phyloP scores from a whole-genome alignment of 129 eudicot genomes.

The Flaveria trinervia region DNA sequence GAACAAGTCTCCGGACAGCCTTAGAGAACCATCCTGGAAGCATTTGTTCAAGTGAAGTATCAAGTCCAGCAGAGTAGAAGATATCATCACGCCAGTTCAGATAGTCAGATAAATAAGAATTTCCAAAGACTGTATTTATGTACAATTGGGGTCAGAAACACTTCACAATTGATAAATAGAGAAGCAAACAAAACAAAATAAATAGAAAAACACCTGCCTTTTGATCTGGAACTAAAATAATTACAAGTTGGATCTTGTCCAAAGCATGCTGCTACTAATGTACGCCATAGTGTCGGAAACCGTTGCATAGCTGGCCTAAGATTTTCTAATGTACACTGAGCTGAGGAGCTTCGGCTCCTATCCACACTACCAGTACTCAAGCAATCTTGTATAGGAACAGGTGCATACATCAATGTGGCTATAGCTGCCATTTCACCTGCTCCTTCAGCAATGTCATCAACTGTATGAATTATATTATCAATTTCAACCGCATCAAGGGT shows the following conservation, averaged over 20 bases:
- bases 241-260: conserved; percentile 74
- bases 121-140: conserved; percentile 46
- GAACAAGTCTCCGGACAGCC: conserved; percentile 85
- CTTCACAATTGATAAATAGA: conserved; percentile 9
- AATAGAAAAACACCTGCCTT: conserved; percentile 38
- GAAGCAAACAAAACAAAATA: conserved; percentile 22
- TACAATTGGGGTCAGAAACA: conserved; percentile 30
- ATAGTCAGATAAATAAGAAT: conserved; percentile 70
- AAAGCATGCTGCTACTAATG: conserved; percentile 80
- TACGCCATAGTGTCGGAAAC: conserved; percentile 90
- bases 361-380: conserved; percentile 89
- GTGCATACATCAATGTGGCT: conserved; percentile 91
- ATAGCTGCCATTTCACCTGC: conserved; percentile 95
- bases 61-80: conserved; percentile 83
- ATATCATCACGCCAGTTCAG: conserved; percentile 86
- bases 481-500: conserved; percentile 58
- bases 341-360: conserved; percentile 70
- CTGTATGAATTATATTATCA: conserved; percentile 70
- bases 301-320: conserved; percentile 90
- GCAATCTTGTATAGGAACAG: conserved; percentile 87
- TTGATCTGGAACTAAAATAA: conserved; percentile 54
- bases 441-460: conserved; percentile 98
- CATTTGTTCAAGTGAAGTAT: conserved; percentile 90
- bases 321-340: conserved; percentile 93
- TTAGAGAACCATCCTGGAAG: conserved; percentile 96